Percentiles rank a stretch among this genome's conserved stretches.
Conservation (phyloP, 2,329 filamentous ascomycete genomes). For the Thermothelomyces thermophilus region DNA sequence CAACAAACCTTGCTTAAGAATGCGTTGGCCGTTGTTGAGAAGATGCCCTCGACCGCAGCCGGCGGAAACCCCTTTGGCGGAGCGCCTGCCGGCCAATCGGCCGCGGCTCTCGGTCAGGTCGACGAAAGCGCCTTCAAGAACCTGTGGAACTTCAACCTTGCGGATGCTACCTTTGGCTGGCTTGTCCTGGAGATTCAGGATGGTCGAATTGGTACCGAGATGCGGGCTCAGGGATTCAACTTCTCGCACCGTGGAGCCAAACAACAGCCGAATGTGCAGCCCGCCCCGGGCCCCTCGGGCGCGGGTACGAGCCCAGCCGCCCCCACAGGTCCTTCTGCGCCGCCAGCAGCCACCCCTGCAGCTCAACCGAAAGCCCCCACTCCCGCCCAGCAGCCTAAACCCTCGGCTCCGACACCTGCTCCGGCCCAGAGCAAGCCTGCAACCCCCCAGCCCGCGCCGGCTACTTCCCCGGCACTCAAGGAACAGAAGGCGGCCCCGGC, state of each 20-base stretch:
- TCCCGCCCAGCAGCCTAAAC: conserved; percentile 37
- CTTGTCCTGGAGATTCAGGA: conserved; percentile 91
- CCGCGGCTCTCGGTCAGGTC: conserved; percentile 72
- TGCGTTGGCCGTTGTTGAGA: conserved; percentile 87
- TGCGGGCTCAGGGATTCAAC: conserved; percentile 98
- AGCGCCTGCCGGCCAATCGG: conserved; percentile 56
- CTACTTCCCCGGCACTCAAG: conserved; percentile 39
- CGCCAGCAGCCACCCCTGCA: conserved; percentile 21
- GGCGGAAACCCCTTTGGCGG: conserved; percentile 96
- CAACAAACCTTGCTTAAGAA: conserved; percentile 90
- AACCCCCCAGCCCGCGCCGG: conserved; percentile 39
- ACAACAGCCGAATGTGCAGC: conserved; percentile 43
- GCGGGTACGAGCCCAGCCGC: conserved; percentile 31
- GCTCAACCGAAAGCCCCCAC: conserved; percentile 32
- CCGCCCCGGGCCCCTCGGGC: conserved; percentile 30
- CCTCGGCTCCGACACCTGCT: conserved; percentile 33
- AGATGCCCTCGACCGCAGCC: conserved; percentile 93
- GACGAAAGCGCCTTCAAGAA: conserved; percentile 99
- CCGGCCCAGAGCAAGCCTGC: conserved; percentile 41
- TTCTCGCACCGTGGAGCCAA: conserved; percentile 93
- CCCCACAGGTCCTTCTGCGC: conserved; percentile 29
- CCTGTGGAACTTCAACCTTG: conserved; percentile 99
- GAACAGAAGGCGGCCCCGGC: conserved; percentile 50
- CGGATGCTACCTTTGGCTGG: conserved; percentile 95
- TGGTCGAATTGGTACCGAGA: conserved; percentile 93